Conservation (phyloP, 163 green algal genomes). For the Dunaliella salina region DNA sequence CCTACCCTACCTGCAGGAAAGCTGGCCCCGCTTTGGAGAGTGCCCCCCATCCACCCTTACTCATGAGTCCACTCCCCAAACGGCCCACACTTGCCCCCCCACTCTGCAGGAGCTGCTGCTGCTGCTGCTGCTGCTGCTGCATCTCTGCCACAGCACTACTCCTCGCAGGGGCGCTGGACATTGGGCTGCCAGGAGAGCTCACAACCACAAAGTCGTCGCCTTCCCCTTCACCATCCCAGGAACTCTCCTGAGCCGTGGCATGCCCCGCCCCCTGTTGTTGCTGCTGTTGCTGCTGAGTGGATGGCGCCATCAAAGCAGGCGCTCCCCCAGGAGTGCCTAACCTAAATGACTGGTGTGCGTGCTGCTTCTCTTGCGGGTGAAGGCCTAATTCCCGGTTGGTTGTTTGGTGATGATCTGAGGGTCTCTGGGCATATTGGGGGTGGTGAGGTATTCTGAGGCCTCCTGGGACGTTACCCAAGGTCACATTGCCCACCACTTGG, state of each 20-base stretch:
- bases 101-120: background rate
- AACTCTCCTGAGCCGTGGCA: background rate
- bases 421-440: too few relatives aligned
- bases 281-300: background rate
- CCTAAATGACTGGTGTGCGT: too few relatives aligned
- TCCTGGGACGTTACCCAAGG: too few relatives aligned
- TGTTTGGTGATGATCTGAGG: too few relatives aligned
- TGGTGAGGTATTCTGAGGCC: too few relatives aligned
- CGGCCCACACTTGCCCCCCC: too few relatives aligned
- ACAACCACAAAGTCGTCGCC: constrained; percentile 3
- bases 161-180: background rate
- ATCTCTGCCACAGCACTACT: background rate
- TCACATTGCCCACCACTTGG: too few relatives aligned
- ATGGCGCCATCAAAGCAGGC: too few relatives aligned
- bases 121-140: background rate
- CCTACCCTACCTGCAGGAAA: background rate
- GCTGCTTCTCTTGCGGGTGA: too few relatives aligned
- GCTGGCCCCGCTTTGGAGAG: background rate
- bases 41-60: background rate
- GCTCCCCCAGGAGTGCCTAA: too few relatives aligned
- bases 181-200: background rate
- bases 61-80: too few relatives aligned
- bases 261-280: background rate
- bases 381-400: too few relatives aligned
- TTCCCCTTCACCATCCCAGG: background rate